These are phyloP conservation scores for Leccinellum albellum DNA, from an alignment of 768 basidiomycete genomes.

Conservation along the genomic window DNA sequence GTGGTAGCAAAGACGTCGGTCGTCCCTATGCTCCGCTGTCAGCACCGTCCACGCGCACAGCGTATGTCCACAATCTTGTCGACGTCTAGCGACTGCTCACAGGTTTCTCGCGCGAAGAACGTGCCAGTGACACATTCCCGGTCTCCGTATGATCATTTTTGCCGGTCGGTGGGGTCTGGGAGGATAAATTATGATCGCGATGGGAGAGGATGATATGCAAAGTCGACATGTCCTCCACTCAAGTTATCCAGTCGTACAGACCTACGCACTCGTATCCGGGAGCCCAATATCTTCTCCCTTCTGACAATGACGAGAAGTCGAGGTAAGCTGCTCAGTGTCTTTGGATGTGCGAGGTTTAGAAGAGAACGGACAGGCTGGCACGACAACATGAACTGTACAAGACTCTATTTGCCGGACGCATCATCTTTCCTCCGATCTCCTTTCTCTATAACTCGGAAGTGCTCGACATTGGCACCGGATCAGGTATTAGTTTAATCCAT, in stretches of 20 bases:
- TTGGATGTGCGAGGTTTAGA: not conserved
- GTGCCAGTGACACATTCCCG: not conserved
- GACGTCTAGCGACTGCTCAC: not conserved
- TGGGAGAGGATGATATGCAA: not conserved
- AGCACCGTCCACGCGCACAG: not conserved
- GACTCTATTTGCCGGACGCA: constrained; percentile 11
- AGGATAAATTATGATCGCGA: not conserved
- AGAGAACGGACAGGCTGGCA: constrained; percentile 5
- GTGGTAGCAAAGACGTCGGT: not conserved
- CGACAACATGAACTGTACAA: constrained; percentile 20
- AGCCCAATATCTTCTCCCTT: constrained; percentile 21
- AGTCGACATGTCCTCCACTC: not conserved
- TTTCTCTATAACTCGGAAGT: constrained; percentile 11
- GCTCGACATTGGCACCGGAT: constrained; percentile 22
- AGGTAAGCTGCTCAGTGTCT: constrained; percentile 2
- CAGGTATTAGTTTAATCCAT: constrained; percentile 9
- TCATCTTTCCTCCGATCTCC: constrained; percentile 10
- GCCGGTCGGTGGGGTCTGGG: not conserved
- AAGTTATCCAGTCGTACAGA: constrained; percentile 4
- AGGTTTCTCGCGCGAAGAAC: not conserved
- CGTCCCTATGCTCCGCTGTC: too few relatives aligned
- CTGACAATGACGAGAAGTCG: constrained; percentile 14
- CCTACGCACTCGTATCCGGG: constrained; percentile 15
- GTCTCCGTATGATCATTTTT: not conserved
- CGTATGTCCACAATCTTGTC: not conserved